These are phyloP conservation scores for Drechslerella dactyloides DNA, from an alignment of 2,329 filamentous ascomycete species.

Conservation along the genomic window DNA sequence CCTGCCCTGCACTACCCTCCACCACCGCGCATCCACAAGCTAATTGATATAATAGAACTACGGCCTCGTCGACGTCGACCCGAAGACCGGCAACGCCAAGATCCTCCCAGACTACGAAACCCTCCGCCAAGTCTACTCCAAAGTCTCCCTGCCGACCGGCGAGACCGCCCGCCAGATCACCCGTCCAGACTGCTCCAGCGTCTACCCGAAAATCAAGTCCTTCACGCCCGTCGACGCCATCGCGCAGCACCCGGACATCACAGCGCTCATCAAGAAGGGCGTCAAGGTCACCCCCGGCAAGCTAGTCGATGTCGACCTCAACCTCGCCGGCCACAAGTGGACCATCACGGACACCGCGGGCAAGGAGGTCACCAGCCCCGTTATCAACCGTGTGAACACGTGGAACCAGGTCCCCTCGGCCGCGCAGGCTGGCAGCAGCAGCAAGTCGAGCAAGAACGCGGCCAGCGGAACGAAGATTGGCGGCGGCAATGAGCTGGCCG, in stretches of 20 bases:
- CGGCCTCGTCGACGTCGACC: constrained; percentile 62
- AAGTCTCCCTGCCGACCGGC: constrained; percentile 49
- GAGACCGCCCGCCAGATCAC: constrained; percentile 42
- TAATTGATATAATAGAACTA: constrained; percentile 57
- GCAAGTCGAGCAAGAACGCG: constrained; percentile 40
- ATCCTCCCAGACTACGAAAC: constrained; percentile 60
- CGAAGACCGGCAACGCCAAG: constrained; percentile 56
- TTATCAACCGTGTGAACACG: constrained; percentile 35
- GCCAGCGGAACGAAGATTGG: constrained; percentile 22
- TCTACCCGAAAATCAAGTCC: constrained; percentile 40
- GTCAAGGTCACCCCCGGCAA: constrained; percentile 42
- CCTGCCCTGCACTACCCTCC: not conserved
- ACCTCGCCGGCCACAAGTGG: constrained; percentile 40
- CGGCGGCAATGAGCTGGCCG: constrained; percentile 11
- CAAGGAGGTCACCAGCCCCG: constrained; percentile 33
- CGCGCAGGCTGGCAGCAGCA: constrained; percentile 6
- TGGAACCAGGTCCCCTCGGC: constrained; percentile 41
- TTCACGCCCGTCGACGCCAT: constrained; percentile 24
- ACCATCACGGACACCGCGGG: constrained; percentile 44
- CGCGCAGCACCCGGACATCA: constrained; percentile 23
- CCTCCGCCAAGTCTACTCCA: constrained; percentile 52
- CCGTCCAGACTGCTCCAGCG: constrained; percentile 50
- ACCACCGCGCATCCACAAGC: too few relatives aligned
- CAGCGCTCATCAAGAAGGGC: constrained; percentile 36
- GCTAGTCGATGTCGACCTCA: constrained; percentile 39